Base-by-base conservation (phyloP, 352 stramenopile species). In the Globisporangium camurandrum region DNA sequence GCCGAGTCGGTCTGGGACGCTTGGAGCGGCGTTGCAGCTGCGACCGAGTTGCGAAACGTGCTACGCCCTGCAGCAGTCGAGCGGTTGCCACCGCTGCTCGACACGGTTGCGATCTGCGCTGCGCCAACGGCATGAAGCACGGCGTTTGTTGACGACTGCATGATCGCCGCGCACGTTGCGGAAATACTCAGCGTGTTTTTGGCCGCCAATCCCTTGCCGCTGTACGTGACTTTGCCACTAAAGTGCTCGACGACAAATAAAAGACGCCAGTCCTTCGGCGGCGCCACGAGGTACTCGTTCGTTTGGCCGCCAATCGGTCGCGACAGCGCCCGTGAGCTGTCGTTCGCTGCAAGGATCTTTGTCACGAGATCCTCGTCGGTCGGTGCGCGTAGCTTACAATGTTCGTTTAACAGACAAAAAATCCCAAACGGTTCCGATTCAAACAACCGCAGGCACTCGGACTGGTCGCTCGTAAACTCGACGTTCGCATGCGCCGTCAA, bases 141-240 rank as follows among this genome's bases (percentile, higher is more conserved):
- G 6, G 64, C 66, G 57, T 93, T 93, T 45, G 79, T 89, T 20
- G 81, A 93, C 14, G 78, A 90, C 23, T 90, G 78, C 71, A 93
- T 86, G 41, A 93, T 93, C 6, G 81, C 81, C 1, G 71, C 78
- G 52, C 78, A 88, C 5, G 81, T 93, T 0, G 78, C 66, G 7
- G 81, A 93, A 39, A 93, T 86, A 22, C 58, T 84, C 14, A 88
- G 57, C 5, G 73, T 76, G 51, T 93, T 93, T 51, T 83, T 85
- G 1, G 66, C 49, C 2, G 71, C 69, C 17, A 93, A 51, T 1
- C 76, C 72, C 49, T 89, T 87, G 10, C 74, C 81, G 43, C 70
- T 83, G 59, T 93, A 93, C 14, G 73, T 86, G 2, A 88, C 73
- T 46, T 88, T 87, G 2, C 72, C 75, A 31, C 62, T 67, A 36